Evolutionary conservation across 1,284 basidiomycete species (phyloP).

Genomic region (Irpex lacteus): DNA sequence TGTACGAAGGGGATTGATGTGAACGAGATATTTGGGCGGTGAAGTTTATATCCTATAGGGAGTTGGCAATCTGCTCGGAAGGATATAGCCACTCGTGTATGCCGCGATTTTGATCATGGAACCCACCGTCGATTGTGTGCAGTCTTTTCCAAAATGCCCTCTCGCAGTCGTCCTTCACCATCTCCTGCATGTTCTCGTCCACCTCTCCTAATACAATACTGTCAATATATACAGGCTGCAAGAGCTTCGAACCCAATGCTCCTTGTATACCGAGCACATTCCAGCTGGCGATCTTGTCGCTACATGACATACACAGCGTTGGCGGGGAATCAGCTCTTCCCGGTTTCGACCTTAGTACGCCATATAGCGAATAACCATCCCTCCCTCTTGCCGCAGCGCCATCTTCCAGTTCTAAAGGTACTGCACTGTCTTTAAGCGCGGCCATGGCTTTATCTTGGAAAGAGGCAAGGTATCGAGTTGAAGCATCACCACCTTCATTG

Average conservation of each 20-base stretch:
- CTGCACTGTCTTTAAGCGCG: constrained; percentile 53
- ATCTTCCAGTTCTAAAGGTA: constrained; percentile 34
- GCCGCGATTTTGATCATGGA: not conserved
- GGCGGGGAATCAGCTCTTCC: constrained; percentile 83
- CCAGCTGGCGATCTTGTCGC: constrained; percentile 89
- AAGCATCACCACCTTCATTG: constrained; percentile 84
- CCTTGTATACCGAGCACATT: constrained; percentile 83
- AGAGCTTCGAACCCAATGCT: constrained; percentile 51
- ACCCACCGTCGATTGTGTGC: constrained; percentile 33
- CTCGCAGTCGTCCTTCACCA: constrained; percentile 54
- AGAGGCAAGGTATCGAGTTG: constrained; percentile 72
- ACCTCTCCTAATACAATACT: constrained; percentile 75
- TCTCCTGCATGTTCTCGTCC: constrained; percentile 31
- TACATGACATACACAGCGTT: constrained; percentile 83
- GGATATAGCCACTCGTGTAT: constrained; percentile 1
- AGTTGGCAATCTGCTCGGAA: constrained; percentile 31
- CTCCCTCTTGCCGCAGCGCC: constrained; percentile 65
- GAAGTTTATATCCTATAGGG: constrained; percentile 43
- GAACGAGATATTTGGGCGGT: constrained; percentile 52
- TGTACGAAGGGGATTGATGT: constrained; percentile 57
- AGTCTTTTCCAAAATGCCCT: constrained; percentile 58
- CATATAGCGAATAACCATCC: constrained; percentile 70
- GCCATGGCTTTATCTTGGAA: constrained; percentile 72
- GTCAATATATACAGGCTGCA: constrained; percentile 65
- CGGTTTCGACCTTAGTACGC: constrained; percentile 86